Evolutionary conservation across 2,329 filamentous ascomycete genomes (phyloP).

Genomic region (Geosmithia flava): DNA sequence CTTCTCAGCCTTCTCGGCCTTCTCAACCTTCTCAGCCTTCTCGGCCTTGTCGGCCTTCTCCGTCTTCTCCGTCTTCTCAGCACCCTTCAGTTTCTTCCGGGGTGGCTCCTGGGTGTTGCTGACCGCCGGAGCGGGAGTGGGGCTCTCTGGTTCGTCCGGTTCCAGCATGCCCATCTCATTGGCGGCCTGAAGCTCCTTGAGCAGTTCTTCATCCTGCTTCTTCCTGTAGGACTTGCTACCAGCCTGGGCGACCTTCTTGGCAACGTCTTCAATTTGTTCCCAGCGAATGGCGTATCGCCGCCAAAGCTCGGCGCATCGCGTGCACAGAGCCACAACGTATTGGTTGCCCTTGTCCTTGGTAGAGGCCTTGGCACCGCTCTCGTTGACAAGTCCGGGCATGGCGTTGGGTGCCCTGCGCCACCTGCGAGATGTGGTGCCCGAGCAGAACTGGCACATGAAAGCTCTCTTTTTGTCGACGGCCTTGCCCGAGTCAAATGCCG

Average conservation of each 20-base stretch:
- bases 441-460: constrained; percentile 93
- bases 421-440: constrained; percentile 65
- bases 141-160: constrained; percentile 28
- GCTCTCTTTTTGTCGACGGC: constrained; percentile 64
- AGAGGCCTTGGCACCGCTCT: constrained; percentile 41
- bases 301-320: constrained; percentile 87
- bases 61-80: constrained; percentile 41
- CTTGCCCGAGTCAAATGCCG: constrained; percentile 86
- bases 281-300: constrained; percentile 91
- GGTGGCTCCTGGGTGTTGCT: constrained; percentile 36
- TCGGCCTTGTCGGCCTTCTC: constrained; percentile 51
- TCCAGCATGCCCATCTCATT: constrained; percentile 42
- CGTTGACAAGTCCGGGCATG: constrained; percentile 55
- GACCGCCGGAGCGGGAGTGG: constrained; percentile 14
- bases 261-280: constrained; percentile 85
- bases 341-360: constrained; percentile 68
- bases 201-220: constrained; percentile 81
- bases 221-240: constrained; percentile 78
- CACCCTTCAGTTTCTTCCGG: constrained; percentile 51
- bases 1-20: constrained; percentile 9
- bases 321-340: constrained; percentile 72
- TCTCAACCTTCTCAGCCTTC: constrained; percentile 11
- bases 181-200: constrained; percentile 57
- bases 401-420: constrained; percentile 84
- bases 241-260: constrained; percentile 71